These are phyloP conservation scores for Adiantum capillusveneris DNA, from an alignment of 75 land plant genomes.

Conservation along the genomic window DNA sequence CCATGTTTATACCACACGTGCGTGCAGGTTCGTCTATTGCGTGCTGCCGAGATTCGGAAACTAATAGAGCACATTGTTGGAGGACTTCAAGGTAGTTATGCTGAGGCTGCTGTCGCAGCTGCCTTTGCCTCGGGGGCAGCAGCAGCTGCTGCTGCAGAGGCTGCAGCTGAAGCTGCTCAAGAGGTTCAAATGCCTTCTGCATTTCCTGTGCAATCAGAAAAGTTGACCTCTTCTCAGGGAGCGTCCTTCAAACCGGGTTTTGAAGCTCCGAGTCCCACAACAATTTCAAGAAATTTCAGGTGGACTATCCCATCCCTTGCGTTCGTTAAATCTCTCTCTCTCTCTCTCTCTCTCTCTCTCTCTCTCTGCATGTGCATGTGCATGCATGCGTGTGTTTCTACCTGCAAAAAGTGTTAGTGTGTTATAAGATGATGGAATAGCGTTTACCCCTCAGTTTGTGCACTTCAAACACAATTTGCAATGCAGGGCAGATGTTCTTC, in stretches of 20 bases:
- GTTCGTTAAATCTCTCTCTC: no score
- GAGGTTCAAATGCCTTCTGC: slow-evolving; percentile 15
- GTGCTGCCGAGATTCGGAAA: slow-evolving; percentile 78
- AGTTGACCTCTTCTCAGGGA: background rate
- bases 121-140: slow-evolving; percentile 72
- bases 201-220: background rate
- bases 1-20: no score
- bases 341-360: no score
- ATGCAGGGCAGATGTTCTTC: slow-evolving; percentile 84
- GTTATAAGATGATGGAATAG: no score
- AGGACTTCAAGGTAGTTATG: slow-evolving; percentile 79
- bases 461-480: background rate
- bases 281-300: slow-evolving; percentile 85
- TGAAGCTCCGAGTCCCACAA: slow-evolving; percentile 45
- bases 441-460: no score
- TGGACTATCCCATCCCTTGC: no score
- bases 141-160: slow-evolving; percentile 48
- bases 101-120: slow-evolving; percentile 76
- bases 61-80: slow-evolving; percentile 89
- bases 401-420: no score
- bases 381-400: no score
- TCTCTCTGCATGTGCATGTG: no score
- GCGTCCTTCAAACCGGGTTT: slow-evolving; percentile 27
- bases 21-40: slow-evolving; percentile 76
- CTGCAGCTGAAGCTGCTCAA: slow-evolving; percentile 52